These are phyloP conservation scores for Pseudevernia furfuracea DNA, from an alignment of 495 filamentous ascomycete genomes.

Conservation along the genomic window DNA sequence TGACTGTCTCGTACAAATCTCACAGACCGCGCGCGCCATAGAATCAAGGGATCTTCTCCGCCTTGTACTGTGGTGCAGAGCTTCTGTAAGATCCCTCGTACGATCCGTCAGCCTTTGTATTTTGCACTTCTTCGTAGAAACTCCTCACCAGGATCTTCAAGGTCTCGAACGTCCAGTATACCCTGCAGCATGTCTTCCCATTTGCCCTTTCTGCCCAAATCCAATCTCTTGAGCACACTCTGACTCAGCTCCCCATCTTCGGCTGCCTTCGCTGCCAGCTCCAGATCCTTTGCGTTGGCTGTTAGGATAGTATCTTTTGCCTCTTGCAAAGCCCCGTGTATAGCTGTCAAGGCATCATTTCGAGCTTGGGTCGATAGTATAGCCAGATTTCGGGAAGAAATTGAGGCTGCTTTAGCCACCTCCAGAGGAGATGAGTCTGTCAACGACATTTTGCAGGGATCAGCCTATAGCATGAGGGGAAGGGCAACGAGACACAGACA, in stretches of 20 bases:
- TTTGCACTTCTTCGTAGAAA: not conserved
- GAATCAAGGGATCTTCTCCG: not conserved
- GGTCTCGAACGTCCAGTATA: conserved; percentile 76
- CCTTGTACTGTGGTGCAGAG: not conserved
- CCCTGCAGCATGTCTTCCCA: conserved; percentile 97
- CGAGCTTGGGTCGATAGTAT: conserved; percentile 56
- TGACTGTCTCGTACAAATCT: conserved; percentile 50
- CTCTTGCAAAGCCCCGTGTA: conserved; percentile 61
- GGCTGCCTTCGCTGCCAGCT: conserved; percentile 61
- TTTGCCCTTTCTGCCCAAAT: conserved; percentile 77
- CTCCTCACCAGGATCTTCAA: conserved; percentile 77
- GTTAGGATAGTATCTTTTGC: conserved; percentile 68
- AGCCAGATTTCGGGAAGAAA: conserved; percentile 61
- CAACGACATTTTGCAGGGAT: conserved; percentile 52
- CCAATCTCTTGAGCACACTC: conserved; percentile 84
- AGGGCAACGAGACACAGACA: not conserved
- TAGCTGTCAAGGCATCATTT: conserved; percentile 75
- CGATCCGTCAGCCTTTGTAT: conserved; percentile 17
- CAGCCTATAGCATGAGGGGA: not conserved
- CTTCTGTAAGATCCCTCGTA: conserved; percentile 19
- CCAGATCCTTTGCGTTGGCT: conserved; percentile 78
- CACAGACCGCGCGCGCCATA: conserved; percentile 13
- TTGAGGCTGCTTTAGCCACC: conserved; percentile 60
- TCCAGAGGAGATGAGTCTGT: conserved; percentile 62
- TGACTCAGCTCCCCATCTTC: conserved; percentile 66